Evolutionary conservation across 2,329 filamentous ascomycete species (phyloP).

Genomic region (Colletotrichum theobromicola): DNA sequence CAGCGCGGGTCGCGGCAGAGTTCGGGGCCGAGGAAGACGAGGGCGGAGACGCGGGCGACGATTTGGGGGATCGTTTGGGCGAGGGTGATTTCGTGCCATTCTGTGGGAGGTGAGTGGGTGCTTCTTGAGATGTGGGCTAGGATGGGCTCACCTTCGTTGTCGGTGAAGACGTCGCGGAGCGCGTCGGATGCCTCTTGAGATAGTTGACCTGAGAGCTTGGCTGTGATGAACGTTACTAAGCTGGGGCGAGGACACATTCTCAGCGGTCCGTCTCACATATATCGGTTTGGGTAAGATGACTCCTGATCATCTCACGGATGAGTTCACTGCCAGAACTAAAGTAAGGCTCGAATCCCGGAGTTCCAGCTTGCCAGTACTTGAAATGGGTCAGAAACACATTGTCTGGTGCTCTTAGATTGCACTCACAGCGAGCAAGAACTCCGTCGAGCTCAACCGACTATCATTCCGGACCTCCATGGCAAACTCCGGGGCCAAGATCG

Average conservation of each 20-base stretch:
- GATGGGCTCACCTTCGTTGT: not conserved
- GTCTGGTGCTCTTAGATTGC: too few species aligned
- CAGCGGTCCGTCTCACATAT: not conserved
- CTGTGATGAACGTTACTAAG: not conserved
- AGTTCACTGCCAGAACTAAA: slow-evolving; percentile 8
- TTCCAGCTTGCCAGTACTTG: slow-evolving; percentile 13
- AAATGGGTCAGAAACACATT: not conserved
- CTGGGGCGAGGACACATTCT: not conserved
- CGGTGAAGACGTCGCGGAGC: not conserved
- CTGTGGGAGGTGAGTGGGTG: slow-evolving; percentile 16
- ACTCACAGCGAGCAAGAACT: slow-evolving; percentile 6
- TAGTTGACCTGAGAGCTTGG: not conserved
- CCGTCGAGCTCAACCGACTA: not conserved
- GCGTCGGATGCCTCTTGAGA: not conserved
- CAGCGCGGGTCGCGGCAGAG: slow-evolving; percentile 52
- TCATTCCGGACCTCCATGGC: slow-evolving; percentile 1
- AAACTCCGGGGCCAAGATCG: not conserved
- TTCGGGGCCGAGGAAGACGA: slow-evolving; percentile 51
- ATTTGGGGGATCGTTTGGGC: slow-evolving; percentile 24
- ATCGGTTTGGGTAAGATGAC: not conserved
- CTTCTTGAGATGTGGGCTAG: not conserved
- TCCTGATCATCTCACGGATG: not conserved
- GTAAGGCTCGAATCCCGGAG: not conserved
- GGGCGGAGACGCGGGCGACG: slow-evolving; percentile 53
- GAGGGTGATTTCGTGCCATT: slow-evolving; percentile 17